Percentiles rank a stretch among this genome's conserved stretches.
These are phyloP conservation scores for Neurospora sp. DNA, from an alignment of 495 filamentous ascomycete genomes.

Conservation along the genomic window DNA sequence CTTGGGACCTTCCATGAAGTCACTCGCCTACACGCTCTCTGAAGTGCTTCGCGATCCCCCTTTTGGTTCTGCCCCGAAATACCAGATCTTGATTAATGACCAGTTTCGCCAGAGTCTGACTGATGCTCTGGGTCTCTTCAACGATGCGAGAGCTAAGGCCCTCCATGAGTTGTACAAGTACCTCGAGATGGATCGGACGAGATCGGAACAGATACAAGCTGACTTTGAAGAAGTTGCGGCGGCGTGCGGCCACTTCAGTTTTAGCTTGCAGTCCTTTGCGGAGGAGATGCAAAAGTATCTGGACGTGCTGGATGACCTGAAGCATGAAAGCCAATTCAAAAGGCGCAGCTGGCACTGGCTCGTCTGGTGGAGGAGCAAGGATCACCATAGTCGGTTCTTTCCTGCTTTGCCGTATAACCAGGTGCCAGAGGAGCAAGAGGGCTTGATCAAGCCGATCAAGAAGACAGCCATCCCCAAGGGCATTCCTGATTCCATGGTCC, in stretches of 20 bases:
- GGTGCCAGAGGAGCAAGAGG: conserved; percentile 34
- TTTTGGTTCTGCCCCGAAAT: conserved; percentile 55
- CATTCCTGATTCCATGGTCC: conserved; percentile 34
- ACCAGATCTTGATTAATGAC: conserved; percentile 61
- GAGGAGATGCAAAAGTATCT: conserved; percentile 78
- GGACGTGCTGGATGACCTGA: conserved; percentile 75
- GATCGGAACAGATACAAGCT: conserved; percentile 65
- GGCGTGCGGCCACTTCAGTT: conserved; percentile 90
- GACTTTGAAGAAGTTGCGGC: conserved; percentile 95
- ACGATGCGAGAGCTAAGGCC: conserved; percentile 59
- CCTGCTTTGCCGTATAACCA: conserved; percentile 40
- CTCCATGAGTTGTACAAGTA: conserved; percentile 68
- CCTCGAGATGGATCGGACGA: conserved; percentile 55
- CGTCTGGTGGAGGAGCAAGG: conserved; percentile 55
- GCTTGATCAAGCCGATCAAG: conserved; percentile 31
- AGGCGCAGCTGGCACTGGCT: conserved; percentile 78
- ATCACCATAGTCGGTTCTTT: conserved; percentile 13
- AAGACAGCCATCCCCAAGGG: conserved; percentile 38
- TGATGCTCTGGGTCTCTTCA: conserved; percentile 72
- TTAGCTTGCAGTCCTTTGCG: conserved; percentile 77
- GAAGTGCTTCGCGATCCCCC: conserved; percentile 83
- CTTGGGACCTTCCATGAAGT: conserved; percentile 91
- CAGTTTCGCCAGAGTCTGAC: conserved; percentile 68
- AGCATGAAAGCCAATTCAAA: conserved; percentile 50
- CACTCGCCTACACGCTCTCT: conserved; percentile 78